phyloP scores from a whole-genome alignment of 805 yeast species.

The Hanseniaspora meyeri region DNA sequence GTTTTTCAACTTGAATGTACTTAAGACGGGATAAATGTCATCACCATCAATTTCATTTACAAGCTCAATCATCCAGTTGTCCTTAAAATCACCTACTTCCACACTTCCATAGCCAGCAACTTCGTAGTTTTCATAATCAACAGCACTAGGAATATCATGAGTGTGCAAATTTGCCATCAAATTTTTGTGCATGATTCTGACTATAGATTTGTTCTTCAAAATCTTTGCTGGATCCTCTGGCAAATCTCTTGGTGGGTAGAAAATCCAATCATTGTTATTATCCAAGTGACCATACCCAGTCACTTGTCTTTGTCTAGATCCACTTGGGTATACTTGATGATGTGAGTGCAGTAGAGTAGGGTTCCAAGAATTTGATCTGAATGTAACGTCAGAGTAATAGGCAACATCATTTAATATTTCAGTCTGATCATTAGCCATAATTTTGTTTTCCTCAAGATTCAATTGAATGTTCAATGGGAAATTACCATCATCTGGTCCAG shows the following conservation, averaged over 20 bases:
- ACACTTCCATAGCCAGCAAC: slow-evolving; percentile 64
- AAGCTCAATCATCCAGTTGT: slow-evolving; percentile 66
- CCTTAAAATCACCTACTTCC: slow-evolving; percentile 55
- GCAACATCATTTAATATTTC: slow-evolving; percentile 48
- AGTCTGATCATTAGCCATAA: slow-evolving; percentile 36
- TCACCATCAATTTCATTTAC: slow-evolving; percentile 41
- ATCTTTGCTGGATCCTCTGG: slow-evolving; percentile 25
- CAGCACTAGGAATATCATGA: slow-evolving; percentile 54
- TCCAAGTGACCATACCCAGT: slow-evolving; percentile 72
- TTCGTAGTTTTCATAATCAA: slow-evolving; percentile 42
- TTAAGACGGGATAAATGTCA: slow-evolving; percentile 63
- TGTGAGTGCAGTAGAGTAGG: slow-evolving; percentile 71
- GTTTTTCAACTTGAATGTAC: slow-evolving; percentile 67
- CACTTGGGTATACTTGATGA: slow-evolving; percentile 57
- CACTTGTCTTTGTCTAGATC: slow-evolving; percentile 65
- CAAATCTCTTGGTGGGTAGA: slow-evolving; percentile 37
- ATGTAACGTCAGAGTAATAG: slow-evolving; percentile 36
- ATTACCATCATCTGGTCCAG: slow-evolving; percentile 90
- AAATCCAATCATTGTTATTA: slow-evolving; percentile 54
- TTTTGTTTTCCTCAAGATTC: slow-evolving; percentile 55
- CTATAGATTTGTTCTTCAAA: slow-evolving; percentile 45
- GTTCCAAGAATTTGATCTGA: slow-evolving; percentile 56
- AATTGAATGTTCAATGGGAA: slow-evolving; percentile 86
- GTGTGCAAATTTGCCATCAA: slow-evolving; percentile 62
- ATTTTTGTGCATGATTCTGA: slow-evolving; percentile 50